Conservation (phyloP, 805 yeast species). For the Candida dajiaensis region DNA sequence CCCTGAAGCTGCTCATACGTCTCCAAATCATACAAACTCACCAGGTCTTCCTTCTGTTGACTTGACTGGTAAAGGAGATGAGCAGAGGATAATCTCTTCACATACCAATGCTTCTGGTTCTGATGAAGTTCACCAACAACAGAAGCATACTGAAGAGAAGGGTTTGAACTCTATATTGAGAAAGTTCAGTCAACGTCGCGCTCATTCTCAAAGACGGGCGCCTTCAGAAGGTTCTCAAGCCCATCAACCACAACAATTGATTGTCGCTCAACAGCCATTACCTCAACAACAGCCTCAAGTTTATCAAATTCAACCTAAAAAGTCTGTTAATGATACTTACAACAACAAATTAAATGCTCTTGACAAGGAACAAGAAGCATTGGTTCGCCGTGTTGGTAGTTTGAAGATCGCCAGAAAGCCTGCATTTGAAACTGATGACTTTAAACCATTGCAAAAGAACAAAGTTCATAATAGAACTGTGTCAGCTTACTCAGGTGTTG, state of each 20-base stretch:
- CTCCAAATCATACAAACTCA: slow-evolving; percentile 40
- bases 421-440: slow-evolving; percentile 10
- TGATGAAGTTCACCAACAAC: slow-evolving; percentile 30
- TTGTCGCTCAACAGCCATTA: background rate
- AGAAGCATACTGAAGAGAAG: slow-evolving; percentile 26
- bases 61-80: slow-evolving; percentile 22
- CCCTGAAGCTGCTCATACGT: slow-evolving; percentile 47
- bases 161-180: slow-evolving; percentile 25
- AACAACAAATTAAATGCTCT: slow-evolving; percentile 4
- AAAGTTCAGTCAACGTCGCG: slow-evolving; percentile 24
- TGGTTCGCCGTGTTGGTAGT: slow-evolving; percentile 23
- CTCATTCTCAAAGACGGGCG: slow-evolving; percentile 21
- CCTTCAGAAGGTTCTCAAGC: slow-evolving; percentile 5
- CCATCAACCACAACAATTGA: background rate
- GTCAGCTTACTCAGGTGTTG: slow-evolving; percentile 21
- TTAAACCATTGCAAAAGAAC: background rate
- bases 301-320: slow-evolving; percentile 3
- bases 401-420: slow-evolving; percentile 16
- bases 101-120: slow-evolving; percentile 30
- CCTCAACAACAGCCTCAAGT: slow-evolving; percentile 4
- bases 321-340: slow-evolving; percentile 4
- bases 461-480: slow-evolving; percentile 24
- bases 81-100: slow-evolving; percentile 37
- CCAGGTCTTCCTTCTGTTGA: slow-evolving; percentile 28
- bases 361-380: slow-evolving; percentile 10